Base-by-base conservation (phyloP, 2,329 filamentous ascomycete species). In the Cladobotryum mycophilum region DNA sequence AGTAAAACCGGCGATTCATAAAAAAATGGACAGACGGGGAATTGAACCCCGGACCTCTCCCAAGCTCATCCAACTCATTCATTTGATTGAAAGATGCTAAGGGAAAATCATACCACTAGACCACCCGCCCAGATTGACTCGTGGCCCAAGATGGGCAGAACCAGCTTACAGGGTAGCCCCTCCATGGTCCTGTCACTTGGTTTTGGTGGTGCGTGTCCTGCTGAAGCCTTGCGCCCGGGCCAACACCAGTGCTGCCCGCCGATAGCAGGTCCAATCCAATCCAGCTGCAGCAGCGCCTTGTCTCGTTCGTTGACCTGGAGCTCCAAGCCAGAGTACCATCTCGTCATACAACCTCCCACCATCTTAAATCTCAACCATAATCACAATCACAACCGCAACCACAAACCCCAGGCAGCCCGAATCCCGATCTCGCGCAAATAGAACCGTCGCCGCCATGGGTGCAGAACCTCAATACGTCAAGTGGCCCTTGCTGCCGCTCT, bases 391-490 rank as follows among this genome's bases (percentile, higher is more conserved):
- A 20, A 20, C 20, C 15, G 8, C 12, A 5, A 17, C 30, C 38
- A 17, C 38, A 20, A 5, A 17, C 30, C 38, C 38, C 38, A 20
- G n/a, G 30, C 3, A 41, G 15, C 13, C 37, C n/a, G 35, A 44
- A 37, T n/a, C 36, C 45, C 35, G 18, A 33, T 11, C 30, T 13
- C 30, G 11, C 34, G 11, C 44, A 41, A 41, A 17, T 34, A 41
- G 8, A 22, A 46, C 55, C 50, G 47, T 50, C 58, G 56, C 57
- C 65, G 80, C 74, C 75, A 90, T 86, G 82, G 82, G 82, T 63
- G 80, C 88, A 66, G 88, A 93, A 72, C 86, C 87, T 60, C 88
- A 90, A 70, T 91, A 91, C 73, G 85, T 86, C 63, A 88, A 89
- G 72, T 92, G 86, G 75, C 88, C 89, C 55, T 77, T 89, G 70